Base-by-base conservation (phyloP, 2,329 filamentous ascomycete genomes). In the Tolypocladium capitatum region DNA sequence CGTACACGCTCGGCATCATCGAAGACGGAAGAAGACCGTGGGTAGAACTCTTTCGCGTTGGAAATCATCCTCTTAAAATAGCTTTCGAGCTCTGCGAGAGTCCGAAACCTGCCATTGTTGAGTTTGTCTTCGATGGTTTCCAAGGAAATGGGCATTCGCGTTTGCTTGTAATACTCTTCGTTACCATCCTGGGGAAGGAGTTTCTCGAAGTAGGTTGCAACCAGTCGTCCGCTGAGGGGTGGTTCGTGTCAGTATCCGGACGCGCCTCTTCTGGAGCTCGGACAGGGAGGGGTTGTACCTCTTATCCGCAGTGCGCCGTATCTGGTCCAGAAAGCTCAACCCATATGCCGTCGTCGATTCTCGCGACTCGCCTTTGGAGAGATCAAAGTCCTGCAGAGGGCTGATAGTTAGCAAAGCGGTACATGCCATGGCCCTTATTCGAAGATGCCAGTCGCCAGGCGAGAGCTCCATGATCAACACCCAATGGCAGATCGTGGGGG, bases 1-100 rank as follows among this genome's bases (percentile, higher is more conserved):
- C 89, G 78, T 42, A 95, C 78, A 44, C 87, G 80, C 65, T 95
- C 89, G 9, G 89, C 87, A 68, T 95, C 88, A 40, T 88, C 83
- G 60, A 84, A 91, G 34, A 84, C 74, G 49, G 80, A 69, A 0
- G 86, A 87, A 40, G 75, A 76, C 55, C 83, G 83, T 50, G 82
- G 74, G 59, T 91, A 91, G 67, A 80, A 92, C 47, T 87, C 81
- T 64, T 94, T 94, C 33, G 86, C 86, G 60, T 94, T 95, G 53
- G 80, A 76, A 48, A 94, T 84, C 75, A 95, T 85, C 53, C 88
- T 82, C 70, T 92, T 94, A 60, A 91, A 78, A 61, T 90, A 90
- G 59, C 84, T 83, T 64, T 95, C 89, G 13, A 95, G 70, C 45
- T 83, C 74, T 6, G 86, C 81, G 44, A 95, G 72, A 46, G 69